Evolutionary conservation across 139 green algal species (phyloP).

Genomic region (Chlamydomonas schloesseri): DNA sequence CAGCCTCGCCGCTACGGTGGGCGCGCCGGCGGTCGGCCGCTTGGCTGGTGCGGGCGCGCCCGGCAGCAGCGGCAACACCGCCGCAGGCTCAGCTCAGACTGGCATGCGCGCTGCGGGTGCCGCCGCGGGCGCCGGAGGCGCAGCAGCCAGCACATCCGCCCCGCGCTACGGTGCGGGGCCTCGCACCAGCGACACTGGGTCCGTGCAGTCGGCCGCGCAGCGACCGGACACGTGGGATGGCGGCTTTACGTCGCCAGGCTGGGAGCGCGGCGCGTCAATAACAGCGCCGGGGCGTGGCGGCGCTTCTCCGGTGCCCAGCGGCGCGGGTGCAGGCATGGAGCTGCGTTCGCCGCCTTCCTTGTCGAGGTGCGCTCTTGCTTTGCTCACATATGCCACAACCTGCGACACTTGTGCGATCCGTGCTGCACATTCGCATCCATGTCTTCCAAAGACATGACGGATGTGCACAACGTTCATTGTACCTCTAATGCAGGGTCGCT

Average conservation of each 20-base stretch:
- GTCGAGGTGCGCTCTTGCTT: no score
- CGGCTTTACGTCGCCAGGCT: no score
- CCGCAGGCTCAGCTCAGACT: not conserved
- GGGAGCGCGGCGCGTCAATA: no score
- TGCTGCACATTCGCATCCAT: no score
- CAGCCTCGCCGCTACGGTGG: not conserved
- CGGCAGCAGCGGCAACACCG: not conserved
- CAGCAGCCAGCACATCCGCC: not conserved
- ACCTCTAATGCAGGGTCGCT: not conserved
- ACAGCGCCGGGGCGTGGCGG: no score
- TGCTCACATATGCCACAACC: no score
- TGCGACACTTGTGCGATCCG: no score
- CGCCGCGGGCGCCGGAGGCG: not conserved
- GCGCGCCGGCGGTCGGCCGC: not conserved
- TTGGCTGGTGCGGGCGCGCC: not conserved
- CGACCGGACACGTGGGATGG: no score
- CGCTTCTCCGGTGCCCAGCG: not conserved
- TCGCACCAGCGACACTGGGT: slow-evolving; percentile 11
- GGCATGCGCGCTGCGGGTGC: not conserved
- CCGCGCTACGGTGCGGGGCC: not conserved
- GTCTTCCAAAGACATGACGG: no score
- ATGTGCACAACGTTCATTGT: not conserved
- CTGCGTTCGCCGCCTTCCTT: no score
- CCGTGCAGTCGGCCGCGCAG: not conserved
- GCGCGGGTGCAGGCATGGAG: no score